phyloP scores from a whole-genome alignment of 768 basidiomycete species.

The Leucosporidium scottii region DNA sequence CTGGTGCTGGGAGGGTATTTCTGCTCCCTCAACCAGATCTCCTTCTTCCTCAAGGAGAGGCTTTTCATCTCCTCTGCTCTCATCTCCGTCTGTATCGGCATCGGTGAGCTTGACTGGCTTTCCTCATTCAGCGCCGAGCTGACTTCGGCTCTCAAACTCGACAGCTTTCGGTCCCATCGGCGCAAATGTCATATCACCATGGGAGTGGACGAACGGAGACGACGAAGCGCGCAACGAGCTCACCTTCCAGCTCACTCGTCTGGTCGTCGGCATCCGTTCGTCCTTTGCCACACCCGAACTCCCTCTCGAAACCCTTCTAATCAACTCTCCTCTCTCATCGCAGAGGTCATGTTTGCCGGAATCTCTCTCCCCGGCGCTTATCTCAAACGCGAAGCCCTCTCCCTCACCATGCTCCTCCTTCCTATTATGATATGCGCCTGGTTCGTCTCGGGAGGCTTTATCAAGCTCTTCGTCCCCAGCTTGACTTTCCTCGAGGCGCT shows the following conservation, averaged over 20 bases:
- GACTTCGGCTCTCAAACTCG: conserved; percentile 26
- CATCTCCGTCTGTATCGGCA: conserved; percentile 27
- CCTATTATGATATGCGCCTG: conserved; percentile 46
- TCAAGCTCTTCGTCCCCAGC: conserved; percentile 43
- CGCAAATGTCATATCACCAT: conserved; percentile 41
- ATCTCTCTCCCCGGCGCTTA: conserved; percentile 43
- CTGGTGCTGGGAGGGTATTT: conserved; percentile 29
- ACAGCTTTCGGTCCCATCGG: conserved; percentile 43
- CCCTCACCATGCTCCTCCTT: conserved; percentile 41
- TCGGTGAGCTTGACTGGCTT: conserved; percentile 15
- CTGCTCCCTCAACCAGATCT: conserved; percentile 39
- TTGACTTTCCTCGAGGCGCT: conserved; percentile 44
- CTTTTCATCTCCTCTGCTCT: conserved; percentile 41
- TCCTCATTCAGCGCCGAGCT: not conserved
- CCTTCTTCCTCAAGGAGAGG: conserved; percentile 43
- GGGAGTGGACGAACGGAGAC: conserved; percentile 39
- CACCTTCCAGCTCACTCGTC: conserved; percentile 39
- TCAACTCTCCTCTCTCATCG: not conserved
- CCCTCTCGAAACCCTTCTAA: too few species aligned
- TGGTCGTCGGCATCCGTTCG: conserved; percentile 44
- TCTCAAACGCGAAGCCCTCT: conserved; percentile 41
- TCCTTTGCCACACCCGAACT: too few species aligned
- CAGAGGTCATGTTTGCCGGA: conserved; percentile 39
- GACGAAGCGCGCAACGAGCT: conserved; percentile 16
- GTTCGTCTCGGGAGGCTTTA: conserved; percentile 42